Percentiles rank a stretch among this genome's conserved stretches.
Evolutionary conservation across 2,329 filamentous ascomycete genomes (phyloP).

Genomic region (Bipolaris bicolor): DNA sequence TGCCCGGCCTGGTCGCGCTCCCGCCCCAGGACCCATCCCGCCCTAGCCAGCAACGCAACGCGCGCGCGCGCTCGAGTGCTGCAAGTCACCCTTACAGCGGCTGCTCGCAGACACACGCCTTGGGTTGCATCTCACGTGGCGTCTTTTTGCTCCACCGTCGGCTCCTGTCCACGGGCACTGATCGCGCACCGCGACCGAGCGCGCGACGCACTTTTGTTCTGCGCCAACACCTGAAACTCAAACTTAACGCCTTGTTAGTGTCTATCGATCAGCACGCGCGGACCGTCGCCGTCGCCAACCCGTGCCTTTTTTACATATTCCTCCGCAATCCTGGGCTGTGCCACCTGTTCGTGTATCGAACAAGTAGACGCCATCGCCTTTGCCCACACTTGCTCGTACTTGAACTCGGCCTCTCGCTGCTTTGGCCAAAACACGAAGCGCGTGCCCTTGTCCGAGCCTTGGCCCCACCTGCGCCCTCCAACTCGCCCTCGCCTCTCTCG

Average conservation of each 20-base stretch:
- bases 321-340: slow-evolving; percentile 7
- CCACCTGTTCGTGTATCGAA: slow-evolving; percentile 9
- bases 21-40: slow-evolving; percentile 1
- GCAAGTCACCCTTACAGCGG: slow-evolving; percentile 34
- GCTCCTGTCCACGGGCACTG: slow-evolving; percentile 26
- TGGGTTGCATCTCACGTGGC: slow-evolving; percentile 25
- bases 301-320: slow-evolving; percentile 8
- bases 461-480: slow-evolving; percentile 11
- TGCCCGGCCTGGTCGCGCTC: background rate
- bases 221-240: slow-evolving; percentile 15
- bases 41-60: background rate
- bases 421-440: slow-evolving; percentile 4
- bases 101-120: slow-evolving; percentile 18
- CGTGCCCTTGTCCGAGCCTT: slow-evolving; percentile 15
- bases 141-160: slow-evolving; percentile 11
- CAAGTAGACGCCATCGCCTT: background rate
- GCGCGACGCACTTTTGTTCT: slow-evolving; percentile 12
- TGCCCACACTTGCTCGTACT: background rate
- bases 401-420: background rate
- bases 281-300: slow-evolving; percentile 7
- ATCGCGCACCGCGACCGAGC: slow-evolving; percentile 1
- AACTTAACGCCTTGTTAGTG: slow-evolving; percentile 14
- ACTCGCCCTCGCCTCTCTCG: background rate
- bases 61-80: background rate
- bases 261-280: slow-evolving; percentile 16